These are phyloP conservation scores for Sclerotinia spermophila DNA, from an alignment of 2,329 filamentous ascomycete genomes.

Conservation along the genomic window DNA sequence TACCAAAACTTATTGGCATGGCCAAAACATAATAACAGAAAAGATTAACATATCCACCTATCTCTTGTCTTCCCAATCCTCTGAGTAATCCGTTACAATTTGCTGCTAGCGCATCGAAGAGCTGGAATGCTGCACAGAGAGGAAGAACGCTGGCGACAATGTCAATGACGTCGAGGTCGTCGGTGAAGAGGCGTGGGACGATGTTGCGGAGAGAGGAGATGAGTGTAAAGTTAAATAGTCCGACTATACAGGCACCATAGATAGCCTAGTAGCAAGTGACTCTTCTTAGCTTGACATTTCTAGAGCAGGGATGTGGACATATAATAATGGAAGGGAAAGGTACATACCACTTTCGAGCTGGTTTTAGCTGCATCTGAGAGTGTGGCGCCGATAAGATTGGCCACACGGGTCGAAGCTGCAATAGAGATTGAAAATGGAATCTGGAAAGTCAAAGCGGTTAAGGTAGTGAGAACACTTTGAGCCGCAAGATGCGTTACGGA, in stretches of 20 bases:
- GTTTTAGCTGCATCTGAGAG: slow-evolving; percentile 76
- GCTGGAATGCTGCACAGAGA: slow-evolving; percentile 81
- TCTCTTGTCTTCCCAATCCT: slow-evolving; percentile 81
- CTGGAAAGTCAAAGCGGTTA: slow-evolving; percentile 80
- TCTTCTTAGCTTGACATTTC: slow-evolving; percentile 6
- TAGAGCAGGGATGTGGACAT: not conserved
- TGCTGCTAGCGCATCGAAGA: slow-evolving; percentile 78
- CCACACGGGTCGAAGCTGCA: slow-evolving; percentile 81
- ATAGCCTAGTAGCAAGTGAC: slow-evolving; percentile 47
- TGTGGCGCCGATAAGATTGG: slow-evolving; percentile 86
- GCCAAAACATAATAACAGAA: slow-evolving; percentile 84
- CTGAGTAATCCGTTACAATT: slow-evolving; percentile 81
- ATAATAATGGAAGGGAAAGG: not conserved
- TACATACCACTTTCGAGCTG: slow-evolving; percentile 63
- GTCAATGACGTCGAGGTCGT: slow-evolving; percentile 64
- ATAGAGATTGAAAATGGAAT: slow-evolving; percentile 90
- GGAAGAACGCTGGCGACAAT: slow-evolving; percentile 70
- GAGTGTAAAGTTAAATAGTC: slow-evolving; percentile 71
- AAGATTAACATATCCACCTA: slow-evolving; percentile 86
- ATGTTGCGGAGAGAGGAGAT: slow-evolving; percentile 65
- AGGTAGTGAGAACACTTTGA: slow-evolving; percentile 77
- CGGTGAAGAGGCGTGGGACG: slow-evolving; percentile 76
- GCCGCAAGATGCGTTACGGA: slow-evolving; percentile 78
- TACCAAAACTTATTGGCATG: slow-evolving; percentile 75
- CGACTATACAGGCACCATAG: slow-evolving; percentile 63